A percentile compares a stretch with the other conserved stretches of the same genome.
Evolutionary conservation across 23 red algal species (phyloP).

Genomic region (Gracilaria gracilis): DNA sequence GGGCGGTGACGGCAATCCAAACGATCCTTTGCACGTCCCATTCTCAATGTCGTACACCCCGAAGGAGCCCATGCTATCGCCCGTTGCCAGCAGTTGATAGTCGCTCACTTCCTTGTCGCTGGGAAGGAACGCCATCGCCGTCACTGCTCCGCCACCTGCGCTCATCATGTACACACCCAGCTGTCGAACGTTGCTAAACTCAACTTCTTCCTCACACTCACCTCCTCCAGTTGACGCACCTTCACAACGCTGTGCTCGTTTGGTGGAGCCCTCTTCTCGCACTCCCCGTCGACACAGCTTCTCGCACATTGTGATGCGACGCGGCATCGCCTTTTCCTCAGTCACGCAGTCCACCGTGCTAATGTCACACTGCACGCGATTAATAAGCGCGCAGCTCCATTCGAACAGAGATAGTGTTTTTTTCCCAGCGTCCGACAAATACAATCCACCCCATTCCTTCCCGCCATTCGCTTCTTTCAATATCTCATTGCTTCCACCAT

Average conservation of each 20-base stretch:
- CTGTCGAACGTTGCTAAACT: slow-evolving; percentile 10
- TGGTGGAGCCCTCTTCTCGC: background rate
- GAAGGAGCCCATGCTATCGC: slow-evolving; percentile 60
- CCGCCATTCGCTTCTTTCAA: background rate
- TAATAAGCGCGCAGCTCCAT: slow-evolving; percentile 57
- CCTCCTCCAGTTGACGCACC: too few relatives aligned
- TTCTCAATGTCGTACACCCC: slow-evolving; percentile 60
- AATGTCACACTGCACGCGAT: slow-evolving; percentile 38
- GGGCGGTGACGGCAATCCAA: slow-evolving; percentile 57
- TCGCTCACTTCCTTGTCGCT: slow-evolving; percentile 53
- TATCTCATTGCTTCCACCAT: background rate
- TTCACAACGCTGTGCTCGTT: background rate
- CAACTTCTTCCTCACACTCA: background rate
- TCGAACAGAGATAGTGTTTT: slow-evolving; percentile 57
- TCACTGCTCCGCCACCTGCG: slow-evolving; percentile 44
- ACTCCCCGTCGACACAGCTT: slow-evolving; percentile 18
- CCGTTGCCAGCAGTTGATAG: slow-evolving; percentile 57
- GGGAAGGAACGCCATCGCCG: slow-evolving; percentile 55
- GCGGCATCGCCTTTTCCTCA: slow-evolving; percentile 49
- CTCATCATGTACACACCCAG: slow-evolving; percentile 47
- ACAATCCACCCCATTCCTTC: background rate
- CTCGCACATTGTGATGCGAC: slow-evolving; percentile 47
- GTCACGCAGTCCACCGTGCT: background rate
- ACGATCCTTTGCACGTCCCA: slow-evolving; percentile 38
- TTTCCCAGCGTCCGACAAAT: slow-evolving; percentile 8